A percentile compares a stretch with the other conserved stretches of the same genome.
Evolutionary conservation across 179 eudicot genomes (phyloP).

Genomic region (Sideroxylon spinosum): DNA sequence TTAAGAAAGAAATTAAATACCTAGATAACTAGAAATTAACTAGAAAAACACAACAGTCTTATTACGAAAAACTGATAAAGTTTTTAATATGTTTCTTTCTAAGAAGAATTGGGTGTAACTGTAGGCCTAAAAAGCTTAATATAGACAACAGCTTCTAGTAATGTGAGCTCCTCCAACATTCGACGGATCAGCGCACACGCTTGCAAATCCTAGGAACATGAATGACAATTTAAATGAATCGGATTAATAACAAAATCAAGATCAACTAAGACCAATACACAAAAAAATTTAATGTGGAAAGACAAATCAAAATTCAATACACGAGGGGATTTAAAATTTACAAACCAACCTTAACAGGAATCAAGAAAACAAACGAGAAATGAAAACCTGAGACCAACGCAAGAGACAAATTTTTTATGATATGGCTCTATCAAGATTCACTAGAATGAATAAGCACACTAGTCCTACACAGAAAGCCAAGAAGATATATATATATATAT

Average conservation of each 20-base stretch:
- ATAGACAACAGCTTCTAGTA: no score
- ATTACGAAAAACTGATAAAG: constrained; percentile 3
- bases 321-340: not conserved
- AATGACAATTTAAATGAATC: not conserved
- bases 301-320: not conserved
- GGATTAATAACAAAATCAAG: not conserved
- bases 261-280: not conserved
- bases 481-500: not conserved
- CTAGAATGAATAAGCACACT: not conserved
- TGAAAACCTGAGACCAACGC: not conserved
- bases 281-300: not conserved
- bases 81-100: not conserved
- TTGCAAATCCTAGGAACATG: not conserved
- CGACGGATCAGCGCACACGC: not conserved
- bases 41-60: not conserved
- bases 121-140: not conserved
- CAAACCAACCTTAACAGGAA: constrained; percentile 15
- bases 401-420: not conserved
- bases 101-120: no score
- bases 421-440: not conserved
- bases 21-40: not conserved
- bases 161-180: constrained; percentile 10
- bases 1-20: not conserved
- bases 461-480: not conserved
- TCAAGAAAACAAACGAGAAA: not conserved